Evolutionary conservation across 805 yeast genomes (phyloP).

Genomic region (Kodamaea restingae): DNA sequence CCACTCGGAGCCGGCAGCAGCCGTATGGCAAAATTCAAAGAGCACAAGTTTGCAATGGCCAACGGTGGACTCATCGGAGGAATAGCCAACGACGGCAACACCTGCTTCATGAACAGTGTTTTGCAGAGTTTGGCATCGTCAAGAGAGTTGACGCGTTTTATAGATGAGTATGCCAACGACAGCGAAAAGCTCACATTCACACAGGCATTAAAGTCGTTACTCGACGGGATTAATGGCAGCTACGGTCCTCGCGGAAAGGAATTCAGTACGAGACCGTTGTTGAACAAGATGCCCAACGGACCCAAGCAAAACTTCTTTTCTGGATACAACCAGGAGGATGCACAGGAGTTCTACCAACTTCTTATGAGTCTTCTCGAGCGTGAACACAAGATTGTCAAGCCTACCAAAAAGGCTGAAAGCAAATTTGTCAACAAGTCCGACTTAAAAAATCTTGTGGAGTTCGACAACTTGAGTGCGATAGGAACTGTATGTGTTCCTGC

Average conservation of each 20-base stretch:
- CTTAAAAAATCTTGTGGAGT: conserved; percentile 28
- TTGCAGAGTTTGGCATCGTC: conserved; percentile 80
- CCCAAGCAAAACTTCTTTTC: conserved; percentile 72
- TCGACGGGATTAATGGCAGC: conserved; percentile 56
- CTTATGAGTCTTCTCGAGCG: conserved; percentile 63
- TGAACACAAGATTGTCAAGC: conserved; percentile 33
- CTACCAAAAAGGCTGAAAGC: conserved; percentile 9
- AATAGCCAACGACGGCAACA: conserved; percentile 82
- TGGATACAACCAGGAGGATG: conserved; percentile 94
- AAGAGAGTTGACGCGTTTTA: conserved; percentile 51
- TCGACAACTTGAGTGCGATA: conserved; percentile 50
- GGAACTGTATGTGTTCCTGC: conserved; percentile 73
- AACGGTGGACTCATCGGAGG: conserved; percentile 83
- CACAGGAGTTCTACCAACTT: conserved; percentile 90
- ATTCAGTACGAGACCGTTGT: conserved; percentile 56
- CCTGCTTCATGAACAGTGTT: conserved; percentile 92
- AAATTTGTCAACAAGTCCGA: conserved; percentile 18
- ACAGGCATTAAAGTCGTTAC: conserved; percentile 45
- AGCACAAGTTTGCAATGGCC: conserved; percentile 40
- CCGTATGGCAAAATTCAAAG: conserved; percentile 17
- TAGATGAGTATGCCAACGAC: conserved; percentile 36
- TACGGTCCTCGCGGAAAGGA: conserved; percentile 51
- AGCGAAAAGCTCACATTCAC: conserved; percentile 39
- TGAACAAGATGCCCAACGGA: conserved; percentile 70
- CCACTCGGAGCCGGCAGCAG: conserved; percentile 8